Conservation (phyloP, 371 early-diverging fungal genomes). For the Syncephalis fuscata region DNA sequence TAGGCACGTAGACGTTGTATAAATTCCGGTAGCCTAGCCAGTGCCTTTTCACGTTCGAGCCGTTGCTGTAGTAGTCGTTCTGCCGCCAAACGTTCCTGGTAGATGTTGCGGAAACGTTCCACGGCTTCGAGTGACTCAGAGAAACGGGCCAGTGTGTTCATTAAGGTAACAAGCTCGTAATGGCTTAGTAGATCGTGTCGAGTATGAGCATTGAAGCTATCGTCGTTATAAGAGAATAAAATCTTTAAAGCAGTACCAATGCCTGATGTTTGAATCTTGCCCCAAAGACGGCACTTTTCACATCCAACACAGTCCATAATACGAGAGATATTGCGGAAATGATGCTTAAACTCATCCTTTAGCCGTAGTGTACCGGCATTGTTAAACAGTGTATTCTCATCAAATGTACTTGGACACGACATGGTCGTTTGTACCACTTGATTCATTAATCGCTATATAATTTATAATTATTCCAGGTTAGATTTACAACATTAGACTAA, state of each 20-base stretch:
- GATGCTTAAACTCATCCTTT: conserved; percentile 69
- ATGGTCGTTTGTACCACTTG: conserved; percentile 35
- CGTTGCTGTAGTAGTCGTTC: conserved; percentile 1
- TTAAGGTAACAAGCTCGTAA: conserved; percentile 80
- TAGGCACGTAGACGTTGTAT: no score
- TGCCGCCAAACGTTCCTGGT: conserved; percentile 18
- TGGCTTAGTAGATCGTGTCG: conserved; percentile 42
- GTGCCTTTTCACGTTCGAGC: background rate
- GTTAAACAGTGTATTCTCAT: conserved; percentile 67
- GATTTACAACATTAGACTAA: background rate
- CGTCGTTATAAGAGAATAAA: conserved; percentile 73
- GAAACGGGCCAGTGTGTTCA: conserved; percentile 78
- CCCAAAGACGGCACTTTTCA: conserved; percentile 97
- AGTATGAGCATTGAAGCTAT: conserved; percentile 17
- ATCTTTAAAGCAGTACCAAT: conserved; percentile 90
- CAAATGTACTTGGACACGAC: conserved; percentile 62
- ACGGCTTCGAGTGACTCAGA: conserved; percentile 60
- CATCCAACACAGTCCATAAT: conserved; percentile 98
- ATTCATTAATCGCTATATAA: conserved; percentile 11
- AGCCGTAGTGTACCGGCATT: conserved; percentile 20
- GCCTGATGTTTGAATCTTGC: conserved; percentile 72
- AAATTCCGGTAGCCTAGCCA: no score
- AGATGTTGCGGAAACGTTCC: conserved; percentile 50
- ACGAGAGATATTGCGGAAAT: conserved; percentile 86
- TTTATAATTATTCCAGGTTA: no score